Evolutionary conservation across 176 grass and related monocot species (phyloP).

Genomic region (Echinochloa phyllopogon): DNA sequence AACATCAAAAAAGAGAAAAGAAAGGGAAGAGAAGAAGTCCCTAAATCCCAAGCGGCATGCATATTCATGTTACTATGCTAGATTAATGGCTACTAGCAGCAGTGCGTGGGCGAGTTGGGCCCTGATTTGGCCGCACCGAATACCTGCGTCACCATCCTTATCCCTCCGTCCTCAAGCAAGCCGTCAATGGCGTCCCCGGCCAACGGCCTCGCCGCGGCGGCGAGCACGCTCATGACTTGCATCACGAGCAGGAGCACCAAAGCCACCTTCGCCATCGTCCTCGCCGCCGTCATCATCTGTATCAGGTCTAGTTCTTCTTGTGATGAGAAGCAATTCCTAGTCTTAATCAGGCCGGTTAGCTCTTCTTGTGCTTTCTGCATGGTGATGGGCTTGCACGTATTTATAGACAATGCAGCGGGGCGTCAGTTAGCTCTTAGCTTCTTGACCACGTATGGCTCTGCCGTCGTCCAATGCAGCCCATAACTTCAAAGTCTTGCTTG

Average conservation of each 20-base stretch:
- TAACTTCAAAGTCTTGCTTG: background rate
- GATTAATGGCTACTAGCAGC: background rate
- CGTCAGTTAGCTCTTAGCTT: too few species aligned
- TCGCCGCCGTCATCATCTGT: background rate
- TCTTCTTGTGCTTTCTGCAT: too few species aligned
- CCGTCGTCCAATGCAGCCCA: too few species aligned
- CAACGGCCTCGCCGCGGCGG: slow-evolving; percentile 24
- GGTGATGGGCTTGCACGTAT: too few species aligned
- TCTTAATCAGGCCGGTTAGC: too few species aligned
- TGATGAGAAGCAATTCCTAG: too few species aligned
- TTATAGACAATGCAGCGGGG: too few species aligned
- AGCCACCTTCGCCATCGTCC: background rate
- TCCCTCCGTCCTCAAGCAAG: background rate
- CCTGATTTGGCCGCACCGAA: background rate
- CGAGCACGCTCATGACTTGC: slow-evolving; percentile 6
- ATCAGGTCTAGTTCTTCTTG: too few species aligned
- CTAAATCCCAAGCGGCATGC: too few species aligned
- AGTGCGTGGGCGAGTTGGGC: background rate
- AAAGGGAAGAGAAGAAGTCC: too few species aligned
- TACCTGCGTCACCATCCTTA: slow-evolving; percentile 25
- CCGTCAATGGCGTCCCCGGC: background rate
- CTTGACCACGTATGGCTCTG: too few species aligned
- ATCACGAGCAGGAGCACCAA: slow-evolving; percentile 3
- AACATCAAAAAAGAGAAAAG: too few species aligned
- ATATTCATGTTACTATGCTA: background rate